A percentile compares a stretch with the other conserved stretches of the same genome.
Evolutionary conservation across 2,329 filamentous ascomycete genomes (phyloP).

Genomic region (Samsoniella hepiali): DNA sequence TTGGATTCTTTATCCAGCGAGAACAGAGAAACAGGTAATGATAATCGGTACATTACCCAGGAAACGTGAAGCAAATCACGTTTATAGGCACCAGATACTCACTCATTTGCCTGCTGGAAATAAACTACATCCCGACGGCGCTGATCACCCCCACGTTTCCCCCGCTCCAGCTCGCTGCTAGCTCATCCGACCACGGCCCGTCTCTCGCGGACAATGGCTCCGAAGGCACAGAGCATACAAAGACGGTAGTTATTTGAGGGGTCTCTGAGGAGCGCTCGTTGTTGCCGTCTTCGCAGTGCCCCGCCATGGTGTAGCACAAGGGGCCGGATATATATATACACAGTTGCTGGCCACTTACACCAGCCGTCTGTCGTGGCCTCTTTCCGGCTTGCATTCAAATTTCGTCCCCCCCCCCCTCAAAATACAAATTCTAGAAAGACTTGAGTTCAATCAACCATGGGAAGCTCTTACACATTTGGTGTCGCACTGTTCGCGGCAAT

Average conservation of each 20-base stretch:
- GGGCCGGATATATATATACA: too few species aligned
- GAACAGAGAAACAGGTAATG: too few species aligned
- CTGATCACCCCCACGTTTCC: background rate
- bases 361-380: background rate
- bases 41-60: too few species aligned
- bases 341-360: background rate
- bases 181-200: background rate
- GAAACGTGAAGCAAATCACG: too few species aligned
- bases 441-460: background rate
- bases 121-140: too few species aligned
- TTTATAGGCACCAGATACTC: background rate
- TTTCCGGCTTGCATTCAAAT: background rate
- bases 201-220: background rate
- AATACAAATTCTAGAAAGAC: background rate
- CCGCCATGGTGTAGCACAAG: background rate
- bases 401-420: too few species aligned
- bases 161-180: background rate
- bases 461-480: slow-evolving; percentile 22
- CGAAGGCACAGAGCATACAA: background rate
- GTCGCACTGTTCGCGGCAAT: slow-evolving; percentile 56
- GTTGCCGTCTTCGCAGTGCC: background rate
- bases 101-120: background rate
- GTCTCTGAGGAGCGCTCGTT: too few species aligned
- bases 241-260: background rate
- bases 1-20: too few species aligned